A percentile compares a stretch with the other conserved stretches of the same genome.
These are phyloP conservation scores for Scutellaria baicalensis DNA, from an alignment of 257 asterid species.

Conservation along the genomic window DNA sequence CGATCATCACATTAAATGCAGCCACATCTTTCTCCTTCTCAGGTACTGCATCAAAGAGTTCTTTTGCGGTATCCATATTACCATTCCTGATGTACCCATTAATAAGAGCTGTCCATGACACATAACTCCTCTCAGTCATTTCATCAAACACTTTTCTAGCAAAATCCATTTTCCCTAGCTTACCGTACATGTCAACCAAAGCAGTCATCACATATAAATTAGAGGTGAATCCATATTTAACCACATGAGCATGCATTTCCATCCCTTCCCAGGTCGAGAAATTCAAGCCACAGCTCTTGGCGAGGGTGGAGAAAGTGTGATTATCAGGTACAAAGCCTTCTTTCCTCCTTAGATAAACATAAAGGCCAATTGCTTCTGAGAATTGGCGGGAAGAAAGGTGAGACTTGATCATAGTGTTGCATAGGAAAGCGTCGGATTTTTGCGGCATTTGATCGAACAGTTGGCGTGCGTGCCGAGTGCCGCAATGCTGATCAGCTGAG, in stretches of 20 bases:
- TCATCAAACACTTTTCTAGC: conserved; percentile 66
- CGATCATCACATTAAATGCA: conserved; percentile 73
- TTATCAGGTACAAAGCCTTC: conserved; percentile 64
- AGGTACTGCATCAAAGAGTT: conserved; percentile 43
- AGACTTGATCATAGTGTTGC: conserved; percentile 89
- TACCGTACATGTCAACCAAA: conserved; percentile 88
- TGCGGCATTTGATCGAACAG: conserved; percentile 50
- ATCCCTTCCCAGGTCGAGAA: conserved; percentile 47
- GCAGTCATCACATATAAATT: conserved; percentile 71
- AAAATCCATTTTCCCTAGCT: conserved; percentile 50
- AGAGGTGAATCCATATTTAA: conserved; percentile 51
- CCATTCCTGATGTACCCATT: conserved; percentile 70
- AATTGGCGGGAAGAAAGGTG: conserved; percentile 49
- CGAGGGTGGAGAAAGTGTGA: conserved; percentile 64
- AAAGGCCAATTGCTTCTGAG: conserved; percentile 34
- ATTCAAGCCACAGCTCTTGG: conserved; percentile 67
- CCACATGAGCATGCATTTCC: conserved; percentile 59
- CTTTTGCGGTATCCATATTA: conserved; percentile 37
- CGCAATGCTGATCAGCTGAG: conserved; percentile 31
- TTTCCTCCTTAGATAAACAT: conserved; percentile 36
- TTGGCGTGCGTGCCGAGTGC: conserved; percentile 57
- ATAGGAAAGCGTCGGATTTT: conserved; percentile 54
- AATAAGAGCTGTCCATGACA: conserved; percentile 84
- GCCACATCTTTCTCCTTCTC: conserved; percentile 64
- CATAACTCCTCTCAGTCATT: conserved; percentile 67